Evolutionary conservation across 495 filamentous ascomycete species (phyloP).

Genomic region (Viridothelium virens): DNA sequence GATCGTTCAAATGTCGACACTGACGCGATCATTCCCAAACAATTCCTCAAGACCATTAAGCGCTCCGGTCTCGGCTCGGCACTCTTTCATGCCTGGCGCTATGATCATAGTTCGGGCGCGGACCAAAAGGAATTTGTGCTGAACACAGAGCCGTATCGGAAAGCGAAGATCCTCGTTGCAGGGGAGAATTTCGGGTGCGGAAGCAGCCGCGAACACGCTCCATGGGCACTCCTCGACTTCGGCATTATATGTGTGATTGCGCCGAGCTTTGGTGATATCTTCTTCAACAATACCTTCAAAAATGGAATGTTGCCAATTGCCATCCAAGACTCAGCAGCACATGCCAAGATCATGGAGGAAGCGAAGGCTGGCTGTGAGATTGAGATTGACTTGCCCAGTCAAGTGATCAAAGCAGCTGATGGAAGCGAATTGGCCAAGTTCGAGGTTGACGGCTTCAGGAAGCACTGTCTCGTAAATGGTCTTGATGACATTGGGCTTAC

Average conservation of each 20-base stretch:
- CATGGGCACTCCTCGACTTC: slow-evolving; percentile 95
- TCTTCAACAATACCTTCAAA: slow-evolving; percentile 99
- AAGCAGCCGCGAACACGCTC: slow-evolving; percentile 87
- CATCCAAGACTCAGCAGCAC: slow-evolving; percentile 57
- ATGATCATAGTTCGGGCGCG: slow-evolving; percentile 53
- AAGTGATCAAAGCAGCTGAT: slow-evolving; percentile 66
- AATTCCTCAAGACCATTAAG: slow-evolving; percentile 99
- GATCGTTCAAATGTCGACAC: slow-evolving; percentile 89
- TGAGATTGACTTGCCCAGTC: slow-evolving; percentile 83
- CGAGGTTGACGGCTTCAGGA: slow-evolving; percentile 83
- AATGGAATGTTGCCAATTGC: slow-evolving; percentile 94
- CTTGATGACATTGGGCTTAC: slow-evolving; percentile 95
- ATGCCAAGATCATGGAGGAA: slow-evolving; percentile 68
- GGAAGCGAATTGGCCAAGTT: slow-evolving; percentile 69
- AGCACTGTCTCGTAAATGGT: slow-evolving; percentile 90
- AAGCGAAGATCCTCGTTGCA: slow-evolving; percentile 83
- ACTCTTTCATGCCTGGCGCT: slow-evolving; percentile 79
- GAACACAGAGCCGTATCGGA: slow-evolving; percentile 80
- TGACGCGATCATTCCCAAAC: slow-evolving; percentile 97
- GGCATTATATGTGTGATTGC: slow-evolving; percentile 92
- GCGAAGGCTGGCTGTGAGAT: slow-evolving; percentile 76
- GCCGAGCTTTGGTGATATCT: slow-evolving; percentile 90
- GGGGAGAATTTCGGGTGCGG: slow-evolving; percentile 96
- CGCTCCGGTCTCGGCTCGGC: slow-evolving; percentile 85
- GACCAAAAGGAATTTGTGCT: slow-evolving; percentile 79